These are phyloP conservation scores for Phytopythium cucurbitacearum DNA, from an alignment of 352 stramenopile genomes.

Conservation along the genomic window DNA sequence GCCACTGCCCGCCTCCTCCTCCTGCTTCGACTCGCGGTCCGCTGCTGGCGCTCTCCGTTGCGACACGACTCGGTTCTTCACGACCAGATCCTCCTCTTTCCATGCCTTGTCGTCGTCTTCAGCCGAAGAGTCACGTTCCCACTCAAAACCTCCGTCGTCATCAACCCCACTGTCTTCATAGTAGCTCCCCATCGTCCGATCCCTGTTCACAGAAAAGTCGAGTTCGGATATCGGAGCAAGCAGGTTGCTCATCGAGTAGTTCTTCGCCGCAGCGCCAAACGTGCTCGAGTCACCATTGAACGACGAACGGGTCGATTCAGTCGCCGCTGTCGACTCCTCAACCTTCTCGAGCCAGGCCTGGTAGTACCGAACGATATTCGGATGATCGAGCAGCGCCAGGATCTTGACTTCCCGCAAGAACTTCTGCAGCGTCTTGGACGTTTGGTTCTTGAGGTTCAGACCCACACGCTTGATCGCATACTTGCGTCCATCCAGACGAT, in stretches of 20 bases:
- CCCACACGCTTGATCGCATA: conserved; percentile 92
- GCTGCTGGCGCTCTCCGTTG: neutral
- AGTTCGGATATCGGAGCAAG: conserved; percentile 63
- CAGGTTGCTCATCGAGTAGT: conserved; percentile 76
- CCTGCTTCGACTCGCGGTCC: neutral
- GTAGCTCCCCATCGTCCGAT: conserved; percentile 36
- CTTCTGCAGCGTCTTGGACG: conserved; percentile 89
- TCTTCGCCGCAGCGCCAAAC: conserved; percentile 24
- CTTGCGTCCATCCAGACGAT: conserved; percentile 90
- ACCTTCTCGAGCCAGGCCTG: conserved; percentile 89
- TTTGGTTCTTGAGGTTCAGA: conserved; percentile 82
- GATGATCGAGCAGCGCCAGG: conserved; percentile 88
- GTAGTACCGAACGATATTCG: conserved; percentile 93
- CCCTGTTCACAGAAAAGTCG: conserved; percentile 56
- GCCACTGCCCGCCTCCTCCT: conserved; percentile 13
- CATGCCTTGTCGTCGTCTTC: conserved; percentile 37
- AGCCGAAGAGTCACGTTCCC: conserved; percentile 59
- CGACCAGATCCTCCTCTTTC: conserved; percentile 61
- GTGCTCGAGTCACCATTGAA: conserved; percentile 20
- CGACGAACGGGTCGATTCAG: conserved; percentile 6
- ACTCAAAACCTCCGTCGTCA: conserved; percentile 71
- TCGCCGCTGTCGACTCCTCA: conserved; percentile 29
- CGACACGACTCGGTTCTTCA: conserved; percentile 19
- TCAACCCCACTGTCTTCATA: conserved; percentile 36
- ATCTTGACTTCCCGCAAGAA: conserved; percentile 93